A percentile compares a stretch with the other conserved stretches of the same genome.
phyloP scores from a whole-genome alignment of 371 early-diverging fungal genomes.

The Dinochytrium kinnereticum region DNA sequence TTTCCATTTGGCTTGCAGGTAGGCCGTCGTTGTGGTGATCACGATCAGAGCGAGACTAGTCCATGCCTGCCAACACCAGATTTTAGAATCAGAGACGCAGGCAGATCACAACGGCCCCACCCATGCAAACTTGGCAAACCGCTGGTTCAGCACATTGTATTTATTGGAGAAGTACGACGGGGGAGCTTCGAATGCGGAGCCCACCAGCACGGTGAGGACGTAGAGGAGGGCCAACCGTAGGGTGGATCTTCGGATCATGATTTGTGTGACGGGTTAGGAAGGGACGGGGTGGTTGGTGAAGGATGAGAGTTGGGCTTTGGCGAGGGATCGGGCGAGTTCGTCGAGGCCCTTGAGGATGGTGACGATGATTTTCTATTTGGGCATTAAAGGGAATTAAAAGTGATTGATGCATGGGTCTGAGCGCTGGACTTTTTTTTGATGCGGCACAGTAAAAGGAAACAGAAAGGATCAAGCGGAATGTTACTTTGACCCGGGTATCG shows the following conservation, averaged over 20 bases:
- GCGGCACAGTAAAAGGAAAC: too few relatives aligned
- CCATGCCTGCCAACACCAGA: slow-evolving; percentile 34
- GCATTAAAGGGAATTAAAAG: not conserved
- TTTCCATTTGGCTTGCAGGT: not conserved
- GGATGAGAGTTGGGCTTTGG: not conserved
- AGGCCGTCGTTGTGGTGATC: slow-evolving; percentile 7
- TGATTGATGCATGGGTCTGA: too few relatives aligned
- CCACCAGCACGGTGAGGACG: slow-evolving; percentile 32
- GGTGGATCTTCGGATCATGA: not conserved
- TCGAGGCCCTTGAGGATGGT: slow-evolving; percentile 17
- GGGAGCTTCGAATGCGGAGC: slow-evolving; percentile 24
- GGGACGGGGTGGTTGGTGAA: not conserved
- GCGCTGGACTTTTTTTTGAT: too few relatives aligned
- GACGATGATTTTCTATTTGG: slow-evolving; percentile 15
- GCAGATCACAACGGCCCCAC: slow-evolving; percentile 63
- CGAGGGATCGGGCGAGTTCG: slow-evolving; percentile 1
- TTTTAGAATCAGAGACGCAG: not conserved
- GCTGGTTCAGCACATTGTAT: slow-evolving; percentile 74
- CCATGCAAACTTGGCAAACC: slow-evolving; percentile 87
- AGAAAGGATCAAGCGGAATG: not conserved
- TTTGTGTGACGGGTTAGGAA: not conserved
- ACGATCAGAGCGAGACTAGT: slow-evolving; percentile 30
- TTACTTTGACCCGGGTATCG: slow-evolving; percentile 42
- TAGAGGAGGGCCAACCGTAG: slow-evolving; percentile 16
- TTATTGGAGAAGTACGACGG: slow-evolving; percentile 65